A percentile compares a stretch with the other conserved stretches of the same genome.
phyloP scores from a whole-genome alignment of 2,329 filamentous ascomycete species.

The Arthroderma sp. region DNA sequence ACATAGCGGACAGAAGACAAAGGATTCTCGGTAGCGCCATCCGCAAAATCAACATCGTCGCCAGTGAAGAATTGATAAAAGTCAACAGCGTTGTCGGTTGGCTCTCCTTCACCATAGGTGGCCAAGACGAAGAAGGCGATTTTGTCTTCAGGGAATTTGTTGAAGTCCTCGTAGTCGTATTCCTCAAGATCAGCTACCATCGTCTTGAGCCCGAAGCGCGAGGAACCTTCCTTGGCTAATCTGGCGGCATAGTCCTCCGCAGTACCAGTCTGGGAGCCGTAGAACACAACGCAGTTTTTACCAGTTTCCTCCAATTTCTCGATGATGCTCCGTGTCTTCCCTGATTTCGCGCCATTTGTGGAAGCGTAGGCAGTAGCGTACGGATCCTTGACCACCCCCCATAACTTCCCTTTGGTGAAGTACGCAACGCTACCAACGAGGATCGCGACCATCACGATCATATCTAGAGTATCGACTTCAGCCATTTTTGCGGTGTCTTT shows the following conservation, averaged over 20 bases:
- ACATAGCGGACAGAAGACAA: slow-evolving; percentile 82
- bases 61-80: slow-evolving; percentile 92
- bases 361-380: slow-evolving; percentile 57
- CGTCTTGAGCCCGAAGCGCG: slow-evolving; percentile 87
- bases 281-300: slow-evolving; percentile 98
- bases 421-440: slow-evolving; percentile 82
- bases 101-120: slow-evolving; percentile 96
- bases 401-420: slow-evolving; percentile 94
- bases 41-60: slow-evolving; percentile 70
- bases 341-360: slow-evolving; percentile 57
- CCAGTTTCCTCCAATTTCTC: slow-evolving; percentile 91
- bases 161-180: slow-evolving; percentile 91
- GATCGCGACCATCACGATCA: slow-evolving; percentile 76
- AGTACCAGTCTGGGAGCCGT: slow-evolving; percentile 94
- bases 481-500: slow-evolving; percentile 51
- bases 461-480: slow-evolving; percentile 89
- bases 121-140: slow-evolving; percentile 89
- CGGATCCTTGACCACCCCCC: slow-evolving; percentile 77
- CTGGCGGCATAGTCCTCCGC: slow-evolving; percentile 96
- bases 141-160: slow-evolving; percentile 78
- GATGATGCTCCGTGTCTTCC: slow-evolving; percentile 79
- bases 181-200: slow-evolving; percentile 98
- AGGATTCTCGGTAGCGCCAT: slow-evolving; percentile 54
- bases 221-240: slow-evolving; percentile 92
- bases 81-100: slow-evolving; percentile 95